phyloP scores from a whole-genome alignment of 805 yeast species.

The Candida berthetii region DNA sequence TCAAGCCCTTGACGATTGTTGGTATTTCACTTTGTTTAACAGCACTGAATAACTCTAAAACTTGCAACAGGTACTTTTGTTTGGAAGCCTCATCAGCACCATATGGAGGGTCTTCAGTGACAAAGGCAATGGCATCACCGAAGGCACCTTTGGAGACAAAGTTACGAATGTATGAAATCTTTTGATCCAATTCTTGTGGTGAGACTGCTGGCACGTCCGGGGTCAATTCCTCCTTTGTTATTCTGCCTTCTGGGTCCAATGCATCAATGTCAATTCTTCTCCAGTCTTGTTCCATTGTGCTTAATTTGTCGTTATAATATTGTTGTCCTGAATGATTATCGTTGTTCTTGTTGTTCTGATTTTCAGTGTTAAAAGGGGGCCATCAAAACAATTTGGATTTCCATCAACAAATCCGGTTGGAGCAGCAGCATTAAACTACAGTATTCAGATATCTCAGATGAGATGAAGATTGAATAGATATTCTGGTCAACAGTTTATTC shows the following conservation, averaged over 20 bases:
- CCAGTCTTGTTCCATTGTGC: constrained; percentile 47
- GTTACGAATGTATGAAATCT: constrained; percentile 53
- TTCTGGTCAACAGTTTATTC: too few species aligned
- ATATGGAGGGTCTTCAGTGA: constrained; percentile 76
- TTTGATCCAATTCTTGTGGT: constrained; percentile 46
- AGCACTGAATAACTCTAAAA: constrained; percentile 66
- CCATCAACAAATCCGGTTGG: too few species aligned
- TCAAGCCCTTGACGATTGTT: constrained; percentile 50
- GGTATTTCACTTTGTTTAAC: constrained; percentile 65
- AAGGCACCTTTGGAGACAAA: constrained; percentile 68
- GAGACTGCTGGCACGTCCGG: constrained; percentile 39
- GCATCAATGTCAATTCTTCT: constrained; percentile 94
- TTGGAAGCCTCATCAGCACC: constrained; percentile 61
- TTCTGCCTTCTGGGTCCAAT: constrained; percentile 69
- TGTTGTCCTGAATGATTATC: too few species aligned
- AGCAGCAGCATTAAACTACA: too few species aligned
- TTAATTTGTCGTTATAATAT: too few species aligned
- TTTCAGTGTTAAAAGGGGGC: too few species aligned
- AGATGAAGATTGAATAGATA: too few species aligned
- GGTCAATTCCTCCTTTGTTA: constrained; percentile 57
- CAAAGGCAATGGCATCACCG: constrained; percentile 54
- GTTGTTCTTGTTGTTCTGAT: too few species aligned
- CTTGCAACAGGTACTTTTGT: constrained; percentile 40
- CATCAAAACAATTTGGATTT: too few species aligned
- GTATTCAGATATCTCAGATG: too few species aligned